Conservation (phyloP, 129 eudicot genomes). For the Flaveria linearis region DNA sequence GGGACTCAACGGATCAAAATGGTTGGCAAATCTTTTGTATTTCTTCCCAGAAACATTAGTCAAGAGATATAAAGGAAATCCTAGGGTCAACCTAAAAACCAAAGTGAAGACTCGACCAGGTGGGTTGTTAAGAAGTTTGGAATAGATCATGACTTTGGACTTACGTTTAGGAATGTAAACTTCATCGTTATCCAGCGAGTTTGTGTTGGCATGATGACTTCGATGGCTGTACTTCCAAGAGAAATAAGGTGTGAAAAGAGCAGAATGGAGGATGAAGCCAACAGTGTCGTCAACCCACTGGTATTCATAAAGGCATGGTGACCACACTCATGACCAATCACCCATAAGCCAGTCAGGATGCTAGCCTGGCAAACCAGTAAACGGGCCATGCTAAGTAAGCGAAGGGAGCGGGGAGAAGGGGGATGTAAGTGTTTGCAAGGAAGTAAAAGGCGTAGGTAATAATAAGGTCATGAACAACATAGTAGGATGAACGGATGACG, state of each 20-base stretch:
- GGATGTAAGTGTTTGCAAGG: constrained; percentile 31
- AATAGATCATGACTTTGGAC: too few relatives aligned
- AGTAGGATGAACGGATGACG: constrained; percentile 27
- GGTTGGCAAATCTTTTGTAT: constrained; percentile 10
- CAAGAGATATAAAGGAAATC: not conserved
- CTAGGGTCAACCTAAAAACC: constrained; percentile 1
- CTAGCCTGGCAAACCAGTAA: constrained; percentile 39
- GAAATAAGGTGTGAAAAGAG: constrained; percentile 35
- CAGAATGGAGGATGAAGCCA: constrained; percentile 37
- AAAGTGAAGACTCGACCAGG: constrained; percentile 31
- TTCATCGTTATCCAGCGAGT: constrained; percentile 35
- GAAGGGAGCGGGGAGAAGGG: constrained; percentile 19
- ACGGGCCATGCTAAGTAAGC: constrained; percentile 35
- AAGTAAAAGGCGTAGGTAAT: constrained; percentile 28
- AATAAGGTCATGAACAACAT: constrained; percentile 33
- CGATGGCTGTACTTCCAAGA: constrained; percentile 44
- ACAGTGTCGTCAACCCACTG: constrained; percentile 35
- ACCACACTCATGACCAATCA: constrained; percentile 39
- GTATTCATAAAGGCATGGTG: constrained; percentile 34
- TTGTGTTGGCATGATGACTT: constrained; percentile 39
- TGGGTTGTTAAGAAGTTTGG: constrained; percentile 44
- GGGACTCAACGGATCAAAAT: constrained; percentile 1
- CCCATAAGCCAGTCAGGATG: constrained; percentile 41
- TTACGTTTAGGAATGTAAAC: constrained; percentile 39
- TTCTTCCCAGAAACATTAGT: constrained; percentile 2